Conservation (phyloP, 208 protist species). For the Wallacemonas collosoma region DNA sequence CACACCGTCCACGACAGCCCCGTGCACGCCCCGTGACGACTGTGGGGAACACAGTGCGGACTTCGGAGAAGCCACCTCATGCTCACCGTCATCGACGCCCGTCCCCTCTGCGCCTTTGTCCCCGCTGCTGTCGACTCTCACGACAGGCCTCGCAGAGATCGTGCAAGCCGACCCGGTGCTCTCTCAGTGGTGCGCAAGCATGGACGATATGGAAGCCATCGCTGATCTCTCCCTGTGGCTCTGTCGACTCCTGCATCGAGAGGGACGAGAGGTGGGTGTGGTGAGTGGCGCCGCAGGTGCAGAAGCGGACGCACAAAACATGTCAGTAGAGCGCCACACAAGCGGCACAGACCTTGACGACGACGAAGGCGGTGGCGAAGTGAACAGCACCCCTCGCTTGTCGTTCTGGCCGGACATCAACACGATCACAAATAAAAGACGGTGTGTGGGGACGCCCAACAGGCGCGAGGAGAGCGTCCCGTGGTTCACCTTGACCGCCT, state of each 20-base stretch:
- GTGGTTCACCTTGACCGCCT: constrained; percentile 9
- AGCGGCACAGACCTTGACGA: constrained; percentile 1
- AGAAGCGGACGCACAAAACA: no score
- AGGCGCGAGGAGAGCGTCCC: background rate
- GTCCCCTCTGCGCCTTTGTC: no score
- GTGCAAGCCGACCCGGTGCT: background rate
- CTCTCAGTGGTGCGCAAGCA: background rate
- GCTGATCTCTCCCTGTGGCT: background rate
- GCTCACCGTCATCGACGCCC: no score
- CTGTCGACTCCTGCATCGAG: constrained; percentile 3
- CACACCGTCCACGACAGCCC: no score
- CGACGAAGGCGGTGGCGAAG: no score
- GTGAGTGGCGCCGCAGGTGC: no score
- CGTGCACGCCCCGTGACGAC: no score
- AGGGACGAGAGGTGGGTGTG: background rate
- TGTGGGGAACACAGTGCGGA: no score
- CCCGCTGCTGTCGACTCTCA: no score
- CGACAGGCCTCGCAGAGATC: background rate
- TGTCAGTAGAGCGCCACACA: background rate
- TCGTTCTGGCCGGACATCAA: background rate
- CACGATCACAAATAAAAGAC: background rate
- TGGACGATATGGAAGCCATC: background rate
- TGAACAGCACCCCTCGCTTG: no score
- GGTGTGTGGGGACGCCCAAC: background rate
- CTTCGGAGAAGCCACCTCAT: no score